These are phyloP conservation scores for Rehmannia glutinosa DNA, from an alignment of 257 asterid species.

Conservation along the genomic window DNA sequence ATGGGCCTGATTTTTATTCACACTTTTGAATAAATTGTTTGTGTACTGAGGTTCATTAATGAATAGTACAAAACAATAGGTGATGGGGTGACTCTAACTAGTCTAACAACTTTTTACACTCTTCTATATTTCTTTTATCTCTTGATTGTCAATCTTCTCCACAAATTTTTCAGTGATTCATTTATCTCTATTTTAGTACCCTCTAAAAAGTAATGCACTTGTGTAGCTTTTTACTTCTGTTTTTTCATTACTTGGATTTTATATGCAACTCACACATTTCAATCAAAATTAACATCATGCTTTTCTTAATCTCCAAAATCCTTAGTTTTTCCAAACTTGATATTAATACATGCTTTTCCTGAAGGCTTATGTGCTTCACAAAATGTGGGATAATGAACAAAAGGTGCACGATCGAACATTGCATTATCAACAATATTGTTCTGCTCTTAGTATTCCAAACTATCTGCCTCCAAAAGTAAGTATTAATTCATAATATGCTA, in stretches of 20 bases:
- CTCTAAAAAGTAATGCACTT: too few relatives aligned
- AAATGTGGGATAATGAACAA: constrained; percentile 63
- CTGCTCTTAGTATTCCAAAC: constrained; percentile 42
- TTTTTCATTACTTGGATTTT: not conserved
- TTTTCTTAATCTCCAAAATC: not conserved
- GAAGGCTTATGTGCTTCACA: constrained; percentile 47
- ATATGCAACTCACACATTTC: not conserved
- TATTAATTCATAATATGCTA: too few relatives aligned
- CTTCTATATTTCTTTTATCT: not conserved
- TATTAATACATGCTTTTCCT: not conserved
- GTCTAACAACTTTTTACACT: not conserved
- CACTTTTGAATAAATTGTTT: too few relatives aligned
- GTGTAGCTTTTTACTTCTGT: too few relatives aligned
- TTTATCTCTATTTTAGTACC: not conserved
- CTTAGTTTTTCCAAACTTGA: not conserved
- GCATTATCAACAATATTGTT: constrained; percentile 32
- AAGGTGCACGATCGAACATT: too few relatives aligned
- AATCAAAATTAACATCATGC: not conserved
- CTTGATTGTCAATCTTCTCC: not conserved
- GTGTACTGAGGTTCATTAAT: too few relatives aligned
- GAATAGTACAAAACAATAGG: constrained; percentile 18
- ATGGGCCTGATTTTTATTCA: too few relatives aligned
- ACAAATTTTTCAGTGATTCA: not conserved
- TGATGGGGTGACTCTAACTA: constrained; percentile 18
- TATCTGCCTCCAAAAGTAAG: constrained; percentile 61